Base-by-base conservation (phyloP, 2,329 filamentous ascomycete species). In the Pseudogymnoascus sp. region DNA sequence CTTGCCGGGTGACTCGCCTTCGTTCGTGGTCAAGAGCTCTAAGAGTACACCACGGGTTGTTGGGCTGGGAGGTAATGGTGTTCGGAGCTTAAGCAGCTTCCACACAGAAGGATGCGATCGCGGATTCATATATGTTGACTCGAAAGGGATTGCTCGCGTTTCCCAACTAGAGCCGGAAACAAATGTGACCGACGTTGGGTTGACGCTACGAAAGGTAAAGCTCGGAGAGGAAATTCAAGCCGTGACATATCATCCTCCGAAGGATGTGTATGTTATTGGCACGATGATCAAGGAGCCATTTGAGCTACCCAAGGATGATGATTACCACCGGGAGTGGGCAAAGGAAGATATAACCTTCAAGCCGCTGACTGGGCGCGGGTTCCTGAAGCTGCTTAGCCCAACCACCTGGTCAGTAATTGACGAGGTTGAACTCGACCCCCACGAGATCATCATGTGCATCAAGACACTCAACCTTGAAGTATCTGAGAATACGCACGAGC, bases 401-500 rank as follows among this genome's bases (percentile, higher is more conserved):
- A 80, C 81, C 52, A 91, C 85, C 3, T 93, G 91, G 86, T 84
- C 84, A 0, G 80, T 93, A 38, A 89, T 97, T 63, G 90, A 96
- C 72, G 86, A 82, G 23, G 79, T 92, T 61, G 79, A 86, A 45
- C 81, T 96, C 67, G 90, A 93, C 61, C 78, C 84, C 0, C 87
- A 83, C 65, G 93, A 97, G 75, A 83, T 86, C 11, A 81, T 96
- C 12, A 88, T 95, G 72, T 91, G 89, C 65, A 84, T 97, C 70
- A 88, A 93, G 73, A 88, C 89, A 4, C 81, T 97, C 40, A 88
- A 89, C 62, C 83, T 99, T 12, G 95, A 97, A 74, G 82, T 96
- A 6, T 97, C 93, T 0, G 95, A 99, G 75, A 86, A 88, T 35
- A 97, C 92, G 0, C 91, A 95, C 71, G 90, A 96, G 72, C 87